Conservation (phyloP, 352 stramenopile species). For the Pythium phragmiticola region DNA sequence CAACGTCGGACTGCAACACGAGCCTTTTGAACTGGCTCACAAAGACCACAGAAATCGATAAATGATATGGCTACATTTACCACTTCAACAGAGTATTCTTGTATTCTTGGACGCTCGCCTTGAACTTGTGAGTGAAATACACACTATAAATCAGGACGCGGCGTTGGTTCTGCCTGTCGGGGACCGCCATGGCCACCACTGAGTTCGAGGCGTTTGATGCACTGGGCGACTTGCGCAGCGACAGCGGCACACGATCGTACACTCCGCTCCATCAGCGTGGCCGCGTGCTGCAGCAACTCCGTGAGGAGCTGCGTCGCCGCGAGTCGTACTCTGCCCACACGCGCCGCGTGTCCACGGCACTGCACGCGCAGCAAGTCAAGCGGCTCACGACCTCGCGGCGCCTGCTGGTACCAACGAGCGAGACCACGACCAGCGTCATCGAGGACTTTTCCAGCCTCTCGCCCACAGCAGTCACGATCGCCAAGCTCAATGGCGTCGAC, state of each 20-base stretch:
- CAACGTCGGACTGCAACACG: not conserved
- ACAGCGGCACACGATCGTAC: not conserved
- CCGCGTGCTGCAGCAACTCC: conserved; percentile 11
- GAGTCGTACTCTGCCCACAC: conserved; percentile 1
- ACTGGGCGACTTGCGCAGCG: conserved; percentile 3
- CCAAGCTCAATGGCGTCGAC: not conserved
- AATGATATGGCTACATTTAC: conserved; percentile 3
- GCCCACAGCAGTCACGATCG: not conserved
- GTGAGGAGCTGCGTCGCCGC: conserved; percentile 7
- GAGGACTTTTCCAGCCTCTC: not conserved
- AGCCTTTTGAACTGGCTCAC: not conserved
- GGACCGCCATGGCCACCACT: not conserved
- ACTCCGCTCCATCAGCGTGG: conserved; percentile 5
- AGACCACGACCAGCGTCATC: not conserved
- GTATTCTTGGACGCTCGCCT: not conserved
- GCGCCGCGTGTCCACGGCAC: conserved; percentile 3
- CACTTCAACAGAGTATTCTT: not conserved
- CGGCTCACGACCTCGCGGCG: not conserved
- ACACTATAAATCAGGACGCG: not conserved
- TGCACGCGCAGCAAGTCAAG: not conserved
- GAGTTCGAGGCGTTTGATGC: conserved; percentile 7
- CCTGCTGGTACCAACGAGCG: not conserved
- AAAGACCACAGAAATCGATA: not conserved
- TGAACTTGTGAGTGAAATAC: conserved; percentile 27
- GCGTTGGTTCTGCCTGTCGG: no score